Evolutionary conservation across 2,329 filamentous ascomycete species (phyloP), one percentile per base, ranked within the genome.

Genomic region (Xylaria arbuscula): DNA sequence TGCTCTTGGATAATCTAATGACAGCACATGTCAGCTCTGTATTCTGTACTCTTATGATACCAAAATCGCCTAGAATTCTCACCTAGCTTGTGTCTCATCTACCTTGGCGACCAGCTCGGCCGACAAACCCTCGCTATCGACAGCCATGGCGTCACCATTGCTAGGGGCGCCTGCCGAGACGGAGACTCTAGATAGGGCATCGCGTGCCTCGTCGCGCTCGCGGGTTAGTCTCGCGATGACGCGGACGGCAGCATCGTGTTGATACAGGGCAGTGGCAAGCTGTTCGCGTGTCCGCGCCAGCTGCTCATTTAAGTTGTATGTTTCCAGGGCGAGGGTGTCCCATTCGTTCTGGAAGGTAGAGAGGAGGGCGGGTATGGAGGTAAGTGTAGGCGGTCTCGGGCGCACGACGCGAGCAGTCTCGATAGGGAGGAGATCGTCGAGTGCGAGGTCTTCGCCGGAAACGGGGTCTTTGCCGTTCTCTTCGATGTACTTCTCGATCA

Each of bases 271-370:
- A 1, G 93, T 96, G 65, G 93, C 93, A 65, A 99, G 88, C 83
- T 99, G 96, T 82, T 98, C 94, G 72, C 95, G 87, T 50, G 94
- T 97, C 79, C 97, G 93, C 60, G 91, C 87, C 70, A 99, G 85
- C 78, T 97, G 93, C 80, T 98, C 93, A 82, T 93, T 92, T 68
- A 98, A 84, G 73, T 93, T 96, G 80, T 94, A 98, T 59, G 93
- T 93, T 83, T 99, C 96, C 42, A 98, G 85, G 13, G 95, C 93
- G 53, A 98, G 84, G 9, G 94, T 91, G 79, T 99, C 96, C 96
- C 96, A 99, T 85, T 99, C 96, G 80, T 97, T 97, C 80, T 99
- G 96, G 80, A 99, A 98, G 47, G 94, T 92, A 58, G 93, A 92
- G 64, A 99, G 91, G 64, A 99, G 88, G 19, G 96, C 94, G 24